Base-by-base conservation (phyloP, 495 filamentous ascomycete genomes). In the Neurospora sp. region DNA sequence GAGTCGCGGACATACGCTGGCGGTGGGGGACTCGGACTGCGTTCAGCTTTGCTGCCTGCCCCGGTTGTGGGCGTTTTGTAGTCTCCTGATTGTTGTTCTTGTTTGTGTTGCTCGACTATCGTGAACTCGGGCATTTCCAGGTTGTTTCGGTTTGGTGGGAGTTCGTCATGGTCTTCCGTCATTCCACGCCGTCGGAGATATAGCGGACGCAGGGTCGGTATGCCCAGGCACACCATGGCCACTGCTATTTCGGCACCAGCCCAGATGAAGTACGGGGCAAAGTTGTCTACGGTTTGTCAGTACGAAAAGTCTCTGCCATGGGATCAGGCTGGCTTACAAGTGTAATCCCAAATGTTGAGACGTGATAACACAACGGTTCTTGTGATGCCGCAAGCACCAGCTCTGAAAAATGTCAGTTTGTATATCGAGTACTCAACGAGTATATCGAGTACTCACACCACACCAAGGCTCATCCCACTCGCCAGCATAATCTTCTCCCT, bases 401-500 rank as follows among this genome's bases (percentile, higher is more conserved):
- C 81, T 53, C 81, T 83, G 41, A 38, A 69, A 27, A 8, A 20
- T 42, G 10, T 81, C 22, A 81, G 77, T 31, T 42, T 39, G 22
- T 45, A 31, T 4, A 6, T 22, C 40, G 20, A 39, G 53, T 20
- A 74, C 82, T 76, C 74, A 17, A 37, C 7, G 39, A 45, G 22
- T 45, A 31, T 4, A 6, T 35, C 42, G 27, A 39, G 53, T 22
- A 74, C 82, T 77, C 74, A 83, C 83, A 85, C 77, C 22, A 84
- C 76, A 22, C 83, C 83, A 1, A 84, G 74, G 69, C 81, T 83
- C 83, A 84, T 84, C 5, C 83, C 79, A 14, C 80, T 76, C 5
- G 81, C 79, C 16, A 84, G 69, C 70, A 83, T 76, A 31, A 82
- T 69, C 73, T 85, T 85, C 38, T 85, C 84, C 22, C 76, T 71